Percentiles rank a stretch among this genome's conserved stretches.
Evolutionary conservation across 2,329 filamentous ascomycete genomes (phyloP).

Genomic region (Colletotrichum neosansevieriae): DNA sequence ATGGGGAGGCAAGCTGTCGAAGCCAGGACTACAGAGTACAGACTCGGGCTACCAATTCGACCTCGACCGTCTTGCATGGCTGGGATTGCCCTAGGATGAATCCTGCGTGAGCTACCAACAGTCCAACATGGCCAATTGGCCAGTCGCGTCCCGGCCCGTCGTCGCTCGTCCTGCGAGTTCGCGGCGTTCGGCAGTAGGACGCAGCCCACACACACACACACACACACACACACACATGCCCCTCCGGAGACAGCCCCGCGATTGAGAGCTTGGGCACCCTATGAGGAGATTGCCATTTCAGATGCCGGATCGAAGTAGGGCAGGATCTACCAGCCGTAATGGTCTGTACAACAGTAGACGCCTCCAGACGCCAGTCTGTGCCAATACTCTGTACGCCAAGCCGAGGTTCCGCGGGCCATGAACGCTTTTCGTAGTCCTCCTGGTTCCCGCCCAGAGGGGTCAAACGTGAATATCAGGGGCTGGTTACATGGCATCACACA

Average conservation of each 20-base stretch:
- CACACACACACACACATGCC: background rate
- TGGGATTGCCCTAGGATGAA: background rate
- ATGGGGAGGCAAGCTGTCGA: background rate
- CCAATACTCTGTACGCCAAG: background rate
- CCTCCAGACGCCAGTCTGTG: background rate
- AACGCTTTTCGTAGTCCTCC: background rate
- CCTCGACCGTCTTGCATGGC: background rate
- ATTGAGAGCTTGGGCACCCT: background rate
- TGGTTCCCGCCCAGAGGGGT: constrained; percentile 3
- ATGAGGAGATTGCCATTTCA: background rate
- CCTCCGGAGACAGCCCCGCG: background rate
- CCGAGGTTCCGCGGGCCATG: background rate
- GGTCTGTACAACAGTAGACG: background rate
- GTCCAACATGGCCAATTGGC: too few species aligned
- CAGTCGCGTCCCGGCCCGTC: constrained; percentile 3
- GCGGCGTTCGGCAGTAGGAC: constrained; percentile 2
- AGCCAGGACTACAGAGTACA: background rate
- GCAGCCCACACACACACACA: background rate
- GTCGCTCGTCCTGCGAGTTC: background rate
- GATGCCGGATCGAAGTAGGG: background rate
- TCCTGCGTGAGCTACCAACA: background rate
- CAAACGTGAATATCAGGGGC: constrained; percentile 3
- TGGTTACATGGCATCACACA: constrained; percentile 14
- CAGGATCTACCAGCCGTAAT: background rate
- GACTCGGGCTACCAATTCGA: background rate